Conservation (phyloP, 139 green algal species). For the Zygnema cylindricum region DNA sequence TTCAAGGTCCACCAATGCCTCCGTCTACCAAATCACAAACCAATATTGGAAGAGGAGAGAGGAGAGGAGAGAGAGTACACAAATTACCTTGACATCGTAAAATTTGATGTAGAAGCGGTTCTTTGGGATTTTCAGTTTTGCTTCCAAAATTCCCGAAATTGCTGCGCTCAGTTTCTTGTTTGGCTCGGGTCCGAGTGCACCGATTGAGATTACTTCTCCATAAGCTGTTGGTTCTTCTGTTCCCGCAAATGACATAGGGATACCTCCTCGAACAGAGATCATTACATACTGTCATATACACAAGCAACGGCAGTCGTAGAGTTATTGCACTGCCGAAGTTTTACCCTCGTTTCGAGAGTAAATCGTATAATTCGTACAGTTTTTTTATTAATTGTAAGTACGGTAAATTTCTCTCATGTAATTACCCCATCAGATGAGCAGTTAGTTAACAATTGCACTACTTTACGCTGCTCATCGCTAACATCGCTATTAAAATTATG, state of each 20-base stretch:
- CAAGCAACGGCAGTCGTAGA: no score
- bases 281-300: constrained; percentile 58
- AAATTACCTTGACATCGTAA: constrained; percentile 63
- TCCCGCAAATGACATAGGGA: constrained; percentile 64
- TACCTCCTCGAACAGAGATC: constrained; percentile 54
- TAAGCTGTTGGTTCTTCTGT: constrained; percentile 63
- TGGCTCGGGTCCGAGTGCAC: constrained; percentile 47
- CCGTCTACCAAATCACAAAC: background rate
- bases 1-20: constrained; percentile 12
- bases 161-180: constrained; percentile 54
- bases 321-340: no score
- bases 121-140: constrained; percentile 54
- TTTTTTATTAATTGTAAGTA: no score
- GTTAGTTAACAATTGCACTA: no score
- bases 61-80: background rate
- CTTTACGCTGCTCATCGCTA: no score
- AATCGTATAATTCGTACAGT: no score
- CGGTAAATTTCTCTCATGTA: no score
- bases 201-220: constrained; percentile 63
- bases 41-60: constrained; percentile 13
- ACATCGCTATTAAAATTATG: no score
- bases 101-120: constrained; percentile 66
- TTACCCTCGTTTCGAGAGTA: no score
- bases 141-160: constrained; percentile 59
- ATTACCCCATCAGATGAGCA: no score